Evolutionary conservation across 805 yeast genomes (phyloP).

Genomic region (Kodamaea lidongshanica): DNA sequence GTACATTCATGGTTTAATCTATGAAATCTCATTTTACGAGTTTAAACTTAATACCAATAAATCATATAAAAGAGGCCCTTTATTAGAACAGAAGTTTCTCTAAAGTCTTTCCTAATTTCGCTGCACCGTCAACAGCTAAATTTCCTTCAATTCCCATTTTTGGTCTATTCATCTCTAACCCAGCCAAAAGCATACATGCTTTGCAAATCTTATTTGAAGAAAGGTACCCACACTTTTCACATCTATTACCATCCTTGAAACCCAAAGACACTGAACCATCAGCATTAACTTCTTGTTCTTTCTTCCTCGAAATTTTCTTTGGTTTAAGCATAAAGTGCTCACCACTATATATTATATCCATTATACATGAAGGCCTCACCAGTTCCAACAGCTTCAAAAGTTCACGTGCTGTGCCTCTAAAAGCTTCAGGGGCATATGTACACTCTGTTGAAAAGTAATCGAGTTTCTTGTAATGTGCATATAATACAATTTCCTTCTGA

Average conservation of each 20-base stretch:
- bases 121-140: conserved; percentile 54
- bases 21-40: no score
- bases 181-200: conserved; percentile 84
- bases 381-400: conserved; percentile 85
- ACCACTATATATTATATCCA: conserved; percentile 92
- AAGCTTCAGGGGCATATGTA: conserved; percentile 97
- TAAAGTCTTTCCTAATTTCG: conserved; percentile 51
- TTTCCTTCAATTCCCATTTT: conserved; percentile 53
- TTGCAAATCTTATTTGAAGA: conserved; percentile 87
- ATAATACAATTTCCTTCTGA: conserved; percentile 93
- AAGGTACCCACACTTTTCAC: conserved; percentile 87
- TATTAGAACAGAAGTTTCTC: conserved; percentile 57
- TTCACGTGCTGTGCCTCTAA: conserved; percentile 94
- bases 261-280: conserved; percentile 58
- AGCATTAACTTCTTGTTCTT: conserved; percentile 48
- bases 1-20: no score
- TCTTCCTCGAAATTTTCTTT: conserved; percentile 31
- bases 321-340: conserved; percentile 69
- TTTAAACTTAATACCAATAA: no score
- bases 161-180: conserved; percentile 72
- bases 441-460: conserved; percentile 98
- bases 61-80: no score
- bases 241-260: conserved; percentile 60
- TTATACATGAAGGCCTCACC: conserved; percentile 84
- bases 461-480: conserved; percentile 91